These are phyloP conservation scores for Rhizophagus prolifer DNA, from an alignment of 192 early-diverging fungal species.

Conservation along the genomic window DNA sequence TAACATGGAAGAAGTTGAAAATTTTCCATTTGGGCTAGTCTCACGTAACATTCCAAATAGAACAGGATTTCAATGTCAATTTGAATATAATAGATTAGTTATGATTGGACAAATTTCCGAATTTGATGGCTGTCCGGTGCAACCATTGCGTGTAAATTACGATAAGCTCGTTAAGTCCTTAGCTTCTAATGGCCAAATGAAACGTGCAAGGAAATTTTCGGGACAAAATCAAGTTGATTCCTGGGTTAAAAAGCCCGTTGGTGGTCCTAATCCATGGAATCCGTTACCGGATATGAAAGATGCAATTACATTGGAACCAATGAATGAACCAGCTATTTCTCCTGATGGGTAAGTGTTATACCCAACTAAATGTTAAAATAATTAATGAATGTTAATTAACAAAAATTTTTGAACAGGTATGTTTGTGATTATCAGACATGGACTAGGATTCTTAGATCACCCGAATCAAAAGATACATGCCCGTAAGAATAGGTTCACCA, in stretches of 20 bases:
- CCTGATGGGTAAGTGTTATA: background rate
- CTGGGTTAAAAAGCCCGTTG: background rate
- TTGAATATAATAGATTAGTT: background rate
- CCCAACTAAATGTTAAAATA: background rate
- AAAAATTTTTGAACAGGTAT: background rate
- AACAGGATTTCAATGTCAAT: constrained; percentile 15
- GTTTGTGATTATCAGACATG: constrained; percentile 1
- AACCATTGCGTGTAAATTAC: background rate
- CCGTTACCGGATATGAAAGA: constrained; percentile 8
- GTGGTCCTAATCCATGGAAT: constrained; percentile 1
- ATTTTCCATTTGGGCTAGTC: constrained; percentile 2
- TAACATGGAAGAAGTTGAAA: background rate
- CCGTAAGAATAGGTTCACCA: constrained; percentile 3
- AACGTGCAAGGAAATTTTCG: constrained; percentile 7
- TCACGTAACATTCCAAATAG: constrained; percentile 1
- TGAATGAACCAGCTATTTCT: constrained; percentile 4
- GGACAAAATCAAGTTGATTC: background rate
- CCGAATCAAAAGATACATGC: constrained; percentile 3
- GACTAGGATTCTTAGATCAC: background rate
- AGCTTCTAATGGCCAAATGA: constrained; percentile 6
- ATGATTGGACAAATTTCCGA: background rate
- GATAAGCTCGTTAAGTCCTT: constrained; percentile 1
- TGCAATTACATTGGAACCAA: background rate
- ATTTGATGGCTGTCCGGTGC: background rate
- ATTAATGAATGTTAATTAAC: background rate